phyloP scores from a whole-genome alignment of 306 rosid genomes.

The Gillenia trifoliata region DNA sequence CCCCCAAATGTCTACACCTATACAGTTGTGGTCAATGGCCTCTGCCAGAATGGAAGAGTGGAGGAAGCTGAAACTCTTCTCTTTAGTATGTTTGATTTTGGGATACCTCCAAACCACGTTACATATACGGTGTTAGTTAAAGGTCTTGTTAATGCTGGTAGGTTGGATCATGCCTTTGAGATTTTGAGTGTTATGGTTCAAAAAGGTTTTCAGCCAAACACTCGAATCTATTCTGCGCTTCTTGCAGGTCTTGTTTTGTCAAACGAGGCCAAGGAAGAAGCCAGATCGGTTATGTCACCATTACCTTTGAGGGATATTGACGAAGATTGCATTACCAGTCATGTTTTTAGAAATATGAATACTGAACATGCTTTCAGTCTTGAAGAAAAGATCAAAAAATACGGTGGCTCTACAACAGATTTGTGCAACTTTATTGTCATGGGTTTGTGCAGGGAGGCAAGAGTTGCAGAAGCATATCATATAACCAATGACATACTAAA shows the following conservation, averaged over 20 bases:
- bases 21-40: background rate
- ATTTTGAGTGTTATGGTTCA: background rate
- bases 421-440: background rate
- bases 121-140: background rate
- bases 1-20: constrained; percentile 10
- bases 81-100: background rate
- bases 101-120: constrained; percentile 3
- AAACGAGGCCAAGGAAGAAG: background rate
- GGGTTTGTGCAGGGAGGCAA: constrained; percentile 1
- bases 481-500: background rate
- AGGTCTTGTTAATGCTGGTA: background rate
- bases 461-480: background rate
- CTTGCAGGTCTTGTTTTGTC: background rate
- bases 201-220: background rate
- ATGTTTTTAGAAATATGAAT: background rate
- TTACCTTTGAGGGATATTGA: background rate
- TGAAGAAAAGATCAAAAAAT: constrained; percentile 3
- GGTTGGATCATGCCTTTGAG: background rate
- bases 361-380: constrained; percentile 3
- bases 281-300: background rate
- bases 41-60: constrained; percentile 5
- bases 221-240: background rate
- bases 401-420: constrained; percentile 1
- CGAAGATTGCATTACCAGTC: background rate
- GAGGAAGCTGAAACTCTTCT: constrained; percentile 15